A percentile compares a stretch with the other conserved stretches of the same genome.
Evolutionary conservation across 305 asterid genomes (phyloP).

Genomic region (Solanum hybrid): DNA sequence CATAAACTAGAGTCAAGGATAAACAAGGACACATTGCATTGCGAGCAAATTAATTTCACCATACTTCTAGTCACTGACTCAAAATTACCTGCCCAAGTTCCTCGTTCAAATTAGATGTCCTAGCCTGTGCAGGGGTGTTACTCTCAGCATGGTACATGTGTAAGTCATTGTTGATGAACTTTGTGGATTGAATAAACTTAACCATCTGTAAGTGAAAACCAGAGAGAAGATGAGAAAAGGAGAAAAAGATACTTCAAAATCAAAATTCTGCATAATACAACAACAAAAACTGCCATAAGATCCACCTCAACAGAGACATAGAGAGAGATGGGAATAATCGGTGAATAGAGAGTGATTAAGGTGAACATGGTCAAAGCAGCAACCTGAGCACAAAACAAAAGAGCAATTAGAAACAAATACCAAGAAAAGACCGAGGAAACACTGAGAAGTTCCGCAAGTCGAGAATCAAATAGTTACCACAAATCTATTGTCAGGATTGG

Average conservation of each 20-base stretch:
- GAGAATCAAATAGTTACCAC: conserved; percentile 48
- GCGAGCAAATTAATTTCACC: not conserved
- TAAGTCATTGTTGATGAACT: conserved; percentile 95
- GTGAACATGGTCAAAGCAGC: conserved; percentile 95
- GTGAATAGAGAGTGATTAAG: conserved; percentile 96
- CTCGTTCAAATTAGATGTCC: conserved; percentile 97
- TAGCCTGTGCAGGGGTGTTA: conserved; percentile 94
- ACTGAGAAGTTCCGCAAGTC: conserved; percentile 1
- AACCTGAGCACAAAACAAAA: conserved; percentile 43
- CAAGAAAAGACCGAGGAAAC: conserved; percentile 1
- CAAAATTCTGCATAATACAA: conserved; percentile 10
- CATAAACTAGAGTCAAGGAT: not conserved
- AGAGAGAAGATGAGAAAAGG: conserved; percentile 6
- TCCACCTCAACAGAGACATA: conserved; percentile 97
- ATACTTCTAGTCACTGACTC: not conserved
- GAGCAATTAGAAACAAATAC: conserved; percentile 4
- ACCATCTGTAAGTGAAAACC: conserved; percentile 61
- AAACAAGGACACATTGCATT: not conserved
- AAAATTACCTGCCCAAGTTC: conserved; percentile 96
- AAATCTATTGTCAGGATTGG: conserved; percentile 78
- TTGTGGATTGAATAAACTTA: conserved; percentile 93
- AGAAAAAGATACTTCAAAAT: not conserved
- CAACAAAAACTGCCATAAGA: conserved; percentile 7
- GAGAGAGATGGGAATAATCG: conserved; percentile 99
- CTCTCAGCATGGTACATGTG: conserved; percentile 96